A percentile compares a stretch with the other conserved stretches of the same genome.
Conservation (phyloP, 148 eudicot genomes). For the Beta vulgaris region DNA sequence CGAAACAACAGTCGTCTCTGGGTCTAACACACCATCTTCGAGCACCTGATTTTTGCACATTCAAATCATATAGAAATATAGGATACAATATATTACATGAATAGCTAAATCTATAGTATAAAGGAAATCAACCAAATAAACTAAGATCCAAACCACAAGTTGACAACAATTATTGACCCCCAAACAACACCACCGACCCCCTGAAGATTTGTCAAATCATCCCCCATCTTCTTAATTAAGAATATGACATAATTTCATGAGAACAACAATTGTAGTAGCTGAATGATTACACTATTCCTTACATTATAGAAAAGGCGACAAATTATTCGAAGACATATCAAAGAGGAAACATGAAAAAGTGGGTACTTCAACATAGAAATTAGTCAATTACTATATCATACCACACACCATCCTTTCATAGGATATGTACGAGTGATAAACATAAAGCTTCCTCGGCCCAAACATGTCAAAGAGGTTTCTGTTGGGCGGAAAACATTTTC, state of each 20-base stretch:
- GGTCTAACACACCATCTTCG: slow-evolving; percentile 86
- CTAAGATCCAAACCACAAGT: neutral
- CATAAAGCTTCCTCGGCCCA: too few species aligned
- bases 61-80: neutral
- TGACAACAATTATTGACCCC: neutral
- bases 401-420: neutral
- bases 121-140: neutral
- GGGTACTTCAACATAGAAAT: neutral
- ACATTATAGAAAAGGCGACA: too few species aligned
- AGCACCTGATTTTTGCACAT: slow-evolving; percentile 56
- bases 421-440: neutral
- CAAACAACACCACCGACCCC: too few species aligned
- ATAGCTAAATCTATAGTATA: neutral
- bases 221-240: neutral
- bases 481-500: too few species aligned
- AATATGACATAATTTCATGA: neutral
- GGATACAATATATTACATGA: neutral
- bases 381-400: neutral
- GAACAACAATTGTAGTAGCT: neutral
- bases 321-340: too few species aligned
- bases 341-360: neutral
- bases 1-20: slow-evolving; percentile 90
- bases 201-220: too few species aligned
- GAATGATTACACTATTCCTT: neutral
- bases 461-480: too few species aligned